Percentiles rank a stretch among this genome's conserved stretches.
Conservation (phyloP, 768 basidiomycete species). For the Filobasidium floriforme region DNA sequence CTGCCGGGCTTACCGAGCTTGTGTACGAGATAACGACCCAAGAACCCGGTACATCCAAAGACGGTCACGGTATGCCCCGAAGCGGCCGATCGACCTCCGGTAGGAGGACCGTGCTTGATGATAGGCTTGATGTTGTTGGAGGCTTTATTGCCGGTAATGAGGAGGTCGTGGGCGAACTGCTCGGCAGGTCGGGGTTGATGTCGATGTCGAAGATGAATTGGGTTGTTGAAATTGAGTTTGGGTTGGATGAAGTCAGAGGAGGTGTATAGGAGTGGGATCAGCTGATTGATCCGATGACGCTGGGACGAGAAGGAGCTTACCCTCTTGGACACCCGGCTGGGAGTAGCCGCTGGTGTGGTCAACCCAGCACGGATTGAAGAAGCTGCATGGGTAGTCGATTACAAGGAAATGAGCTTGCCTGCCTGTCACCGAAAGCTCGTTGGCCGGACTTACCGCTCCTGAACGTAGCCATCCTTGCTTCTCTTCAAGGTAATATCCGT, state of each 20-base stretch:
- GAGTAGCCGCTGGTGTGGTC: neutral
- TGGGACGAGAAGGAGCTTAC: neutral
- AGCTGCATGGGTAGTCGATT: neutral
- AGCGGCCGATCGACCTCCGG: constrained; percentile 61
- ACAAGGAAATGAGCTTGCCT: neutral
- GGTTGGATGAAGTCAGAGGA: neutral
- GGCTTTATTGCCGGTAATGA: constrained; percentile 27
- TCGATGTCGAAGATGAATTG: no score
- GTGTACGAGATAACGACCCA: constrained; percentile 85
- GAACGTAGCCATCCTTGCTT: constrained; percentile 3
- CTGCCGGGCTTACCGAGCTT: constrained; percentile 65
- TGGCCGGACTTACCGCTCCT: neutral
- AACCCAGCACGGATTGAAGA: constrained; percentile 1
- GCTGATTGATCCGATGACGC: neutral
- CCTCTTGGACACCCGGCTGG: neutral
- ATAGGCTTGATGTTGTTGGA: constrained; percentile 49
- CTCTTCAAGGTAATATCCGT: neutral
- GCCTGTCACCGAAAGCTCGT: neutral
- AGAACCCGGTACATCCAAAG: constrained; percentile 91
- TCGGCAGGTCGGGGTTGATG: neutral
- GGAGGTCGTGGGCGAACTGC: constrained; percentile 42
- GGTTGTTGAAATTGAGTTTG: neutral
- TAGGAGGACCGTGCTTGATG: constrained; percentile 62
- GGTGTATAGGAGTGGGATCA: no score
- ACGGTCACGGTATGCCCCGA: constrained; percentile 91